Conservation (phyloP, 2,329 filamentous ascomycete species). For the Talaromyces sp. region DNA sequence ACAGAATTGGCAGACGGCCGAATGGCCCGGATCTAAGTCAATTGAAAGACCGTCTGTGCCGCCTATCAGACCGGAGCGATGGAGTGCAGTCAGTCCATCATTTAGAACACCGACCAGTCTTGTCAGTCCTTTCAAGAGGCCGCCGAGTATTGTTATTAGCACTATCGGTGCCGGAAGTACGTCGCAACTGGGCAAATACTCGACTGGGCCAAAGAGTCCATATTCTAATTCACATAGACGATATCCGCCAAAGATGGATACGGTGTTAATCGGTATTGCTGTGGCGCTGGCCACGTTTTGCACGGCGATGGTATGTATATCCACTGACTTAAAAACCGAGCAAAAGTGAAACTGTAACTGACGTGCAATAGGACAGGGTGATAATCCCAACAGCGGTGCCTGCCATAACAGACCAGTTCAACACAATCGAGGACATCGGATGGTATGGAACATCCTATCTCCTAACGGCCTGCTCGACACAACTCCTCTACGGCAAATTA, state of each 20-base stretch:
- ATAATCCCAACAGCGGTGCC: constrained; percentile 39
- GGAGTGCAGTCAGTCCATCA: not conserved
- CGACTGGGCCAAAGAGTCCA: not conserved
- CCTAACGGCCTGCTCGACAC: constrained; percentile 33
- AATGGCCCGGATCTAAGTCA: not conserved
- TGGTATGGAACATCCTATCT: constrained; percentile 41
- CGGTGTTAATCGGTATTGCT: not conserved
- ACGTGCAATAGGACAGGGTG: constrained; percentile 20
- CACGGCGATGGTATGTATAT: not conserved
- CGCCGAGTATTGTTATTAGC: not conserved
- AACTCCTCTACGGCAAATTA: constrained; percentile 33
- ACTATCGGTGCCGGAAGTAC: not conserved
- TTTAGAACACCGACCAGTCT: constrained; percentile 3
- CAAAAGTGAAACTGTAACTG: not conserved
- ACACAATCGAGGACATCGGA: constrained; percentile 37
- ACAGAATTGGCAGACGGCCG: not conserved
- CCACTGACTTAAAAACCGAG: not conserved
- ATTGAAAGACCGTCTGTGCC: not conserved
- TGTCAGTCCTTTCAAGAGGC: not conserved
- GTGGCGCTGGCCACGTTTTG: constrained; percentile 1
- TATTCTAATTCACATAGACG: not conserved
- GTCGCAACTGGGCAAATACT: not conserved
- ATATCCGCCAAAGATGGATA: constrained; percentile 3
- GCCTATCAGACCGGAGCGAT: not conserved
- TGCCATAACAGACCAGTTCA: constrained; percentile 39